A percentile compares a stretch with the other conserved stretches of the same genome.
phyloP scores from a whole-genome alignment of 352 stramenopile genomes.

The Phytophthora tubulina region DNA sequence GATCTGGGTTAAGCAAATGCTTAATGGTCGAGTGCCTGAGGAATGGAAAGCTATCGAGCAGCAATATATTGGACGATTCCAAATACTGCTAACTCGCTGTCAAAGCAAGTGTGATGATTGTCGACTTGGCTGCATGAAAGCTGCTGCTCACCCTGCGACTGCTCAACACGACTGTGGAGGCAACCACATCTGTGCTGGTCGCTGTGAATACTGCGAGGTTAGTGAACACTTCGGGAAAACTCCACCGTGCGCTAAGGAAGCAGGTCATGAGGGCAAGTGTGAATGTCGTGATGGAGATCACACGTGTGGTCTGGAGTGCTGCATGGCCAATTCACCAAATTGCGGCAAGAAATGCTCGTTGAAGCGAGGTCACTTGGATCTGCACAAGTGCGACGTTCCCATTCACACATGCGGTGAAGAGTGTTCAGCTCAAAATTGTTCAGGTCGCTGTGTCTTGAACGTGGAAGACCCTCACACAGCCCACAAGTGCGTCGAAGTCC shows the following conservation, averaged over 20 bases:
- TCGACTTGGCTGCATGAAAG: constrained; percentile 73
- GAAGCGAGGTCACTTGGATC: constrained; percentile 51
- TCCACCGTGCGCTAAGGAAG: constrained; percentile 57
- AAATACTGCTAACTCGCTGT: constrained; percentile 68
- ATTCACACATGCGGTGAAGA: constrained; percentile 65
- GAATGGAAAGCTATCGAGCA: constrained; percentile 63
- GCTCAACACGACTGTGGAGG: constrained; percentile 61
- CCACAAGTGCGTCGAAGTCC: constrained; percentile 72
- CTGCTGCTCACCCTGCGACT: constrained; percentile 43
- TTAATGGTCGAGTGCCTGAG: constrained; percentile 50
- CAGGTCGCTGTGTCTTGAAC: constrained; percentile 57
- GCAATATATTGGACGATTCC: constrained; percentile 54
- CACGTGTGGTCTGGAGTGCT: constrained; percentile 65
- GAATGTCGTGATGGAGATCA: constrained; percentile 73
- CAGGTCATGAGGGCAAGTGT: constrained; percentile 73
- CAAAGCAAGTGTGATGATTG: constrained; percentile 62
- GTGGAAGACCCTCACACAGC: constrained; percentile 57
- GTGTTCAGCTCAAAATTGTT: constrained; percentile 58
- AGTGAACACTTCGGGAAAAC: constrained; percentile 36
- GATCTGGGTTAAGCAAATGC: constrained; percentile 51
- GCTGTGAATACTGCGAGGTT: constrained; percentile 64
- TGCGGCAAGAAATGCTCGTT: constrained; percentile 60
- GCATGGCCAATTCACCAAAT: constrained; percentile 52
- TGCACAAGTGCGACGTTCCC: constrained; percentile 65
- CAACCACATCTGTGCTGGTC: constrained; percentile 52